Conservation (phyloP, 2,329 filamentous ascomycete genomes). For the Alternaria sp. region DNA sequence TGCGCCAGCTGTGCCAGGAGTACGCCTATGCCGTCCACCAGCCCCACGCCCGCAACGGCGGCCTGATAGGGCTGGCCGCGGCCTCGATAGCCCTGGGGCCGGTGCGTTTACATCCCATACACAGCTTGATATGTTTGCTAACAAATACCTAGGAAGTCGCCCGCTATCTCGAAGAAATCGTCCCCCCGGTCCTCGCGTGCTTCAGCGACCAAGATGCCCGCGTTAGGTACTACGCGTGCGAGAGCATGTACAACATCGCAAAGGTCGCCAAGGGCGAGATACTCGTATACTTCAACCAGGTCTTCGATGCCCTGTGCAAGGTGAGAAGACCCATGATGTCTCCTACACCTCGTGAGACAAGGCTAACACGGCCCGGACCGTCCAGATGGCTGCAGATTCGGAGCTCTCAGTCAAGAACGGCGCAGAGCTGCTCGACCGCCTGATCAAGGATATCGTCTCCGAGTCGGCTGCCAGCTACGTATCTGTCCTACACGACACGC, state of each 20-base stretch:
- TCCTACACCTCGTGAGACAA: neutral
- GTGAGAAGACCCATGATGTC: constrained; percentile 53
- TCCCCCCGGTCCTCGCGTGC: constrained; percentile 94
- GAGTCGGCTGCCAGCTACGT: constrained; percentile 95
- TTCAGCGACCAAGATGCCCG: constrained; percentile 98
- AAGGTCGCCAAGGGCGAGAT: constrained; percentile 99
- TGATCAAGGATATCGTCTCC: constrained; percentile 95
- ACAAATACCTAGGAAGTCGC: constrained; percentile 74
- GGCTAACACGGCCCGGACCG: constrained; percentile 25
- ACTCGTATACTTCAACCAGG: constrained; percentile 95
- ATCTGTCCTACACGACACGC: constrained; percentile 76
- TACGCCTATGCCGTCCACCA: constrained; percentile 98
- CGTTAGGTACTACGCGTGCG: constrained; percentile 96
- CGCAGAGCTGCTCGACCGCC: constrained; percentile 88
- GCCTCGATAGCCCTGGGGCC: constrained; percentile 93
- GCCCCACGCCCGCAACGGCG: constrained; percentile 94
- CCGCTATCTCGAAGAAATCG: constrained; percentile 88
- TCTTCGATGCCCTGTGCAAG: constrained; percentile 97
- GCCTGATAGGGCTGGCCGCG: constrained; percentile 91
- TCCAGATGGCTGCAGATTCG: constrained; percentile 88
- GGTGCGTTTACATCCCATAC: constrained; percentile 62
- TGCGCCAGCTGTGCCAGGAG: constrained; percentile 95
- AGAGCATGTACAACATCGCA: constrained; percentile 99
- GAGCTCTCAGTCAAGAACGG: constrained; percentile 98
- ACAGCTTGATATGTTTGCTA: constrained; percentile 12